phyloP scores from a whole-genome alignment of 352 stramenopile species.

The Hyaloperonospora arabidopsidis region DNA sequence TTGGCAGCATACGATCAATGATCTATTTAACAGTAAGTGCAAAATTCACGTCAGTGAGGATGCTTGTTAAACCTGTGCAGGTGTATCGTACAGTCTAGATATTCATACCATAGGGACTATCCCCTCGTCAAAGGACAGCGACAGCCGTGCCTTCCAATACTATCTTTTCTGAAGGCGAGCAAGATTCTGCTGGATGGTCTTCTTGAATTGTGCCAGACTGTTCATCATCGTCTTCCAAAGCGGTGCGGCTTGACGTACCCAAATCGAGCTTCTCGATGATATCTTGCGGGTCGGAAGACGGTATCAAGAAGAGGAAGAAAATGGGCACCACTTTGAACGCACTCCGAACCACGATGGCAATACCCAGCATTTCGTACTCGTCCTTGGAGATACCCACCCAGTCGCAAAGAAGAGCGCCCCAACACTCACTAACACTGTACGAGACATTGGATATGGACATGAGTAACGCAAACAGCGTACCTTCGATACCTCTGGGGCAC shows the following conservation, averaged over 20 bases:
- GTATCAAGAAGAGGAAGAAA: constrained; percentile 82
- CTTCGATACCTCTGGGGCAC: constrained; percentile 92
- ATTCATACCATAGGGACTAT: neutral
- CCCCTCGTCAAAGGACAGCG: constrained; percentile 16
- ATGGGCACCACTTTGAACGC: constrained; percentile 87
- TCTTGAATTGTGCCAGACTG: constrained; percentile 31
- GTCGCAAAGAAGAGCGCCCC: constrained; percentile 86
- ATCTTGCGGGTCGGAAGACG: constrained; percentile 57
- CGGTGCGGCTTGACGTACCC: constrained; percentile 7
- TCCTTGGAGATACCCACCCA: constrained; percentile 84
- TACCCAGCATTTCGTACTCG: constrained; percentile 87
- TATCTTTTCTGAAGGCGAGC: constrained; percentile 26
- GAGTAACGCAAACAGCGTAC: constrained; percentile 93
- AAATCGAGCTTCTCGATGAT: constrained; percentile 71
- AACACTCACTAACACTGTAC: constrained; percentile 89
- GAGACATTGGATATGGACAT: constrained; percentile 97
- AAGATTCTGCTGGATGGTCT: constrained; percentile 33
- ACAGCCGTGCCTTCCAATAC: constrained; percentile 17
- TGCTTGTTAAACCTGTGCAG: no score
- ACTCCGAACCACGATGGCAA: constrained; percentile 89
- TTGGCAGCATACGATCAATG: no score
- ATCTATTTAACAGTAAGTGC: no score
- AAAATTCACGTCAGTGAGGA: no score
- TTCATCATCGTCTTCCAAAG: constrained; percentile 22
- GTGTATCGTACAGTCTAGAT: neutral